Evolutionary conservation across 2,329 filamentous ascomycete species (phyloP), one percentile per base, ranked within the genome.

Genomic region (Trichophyton equinum): DNA sequence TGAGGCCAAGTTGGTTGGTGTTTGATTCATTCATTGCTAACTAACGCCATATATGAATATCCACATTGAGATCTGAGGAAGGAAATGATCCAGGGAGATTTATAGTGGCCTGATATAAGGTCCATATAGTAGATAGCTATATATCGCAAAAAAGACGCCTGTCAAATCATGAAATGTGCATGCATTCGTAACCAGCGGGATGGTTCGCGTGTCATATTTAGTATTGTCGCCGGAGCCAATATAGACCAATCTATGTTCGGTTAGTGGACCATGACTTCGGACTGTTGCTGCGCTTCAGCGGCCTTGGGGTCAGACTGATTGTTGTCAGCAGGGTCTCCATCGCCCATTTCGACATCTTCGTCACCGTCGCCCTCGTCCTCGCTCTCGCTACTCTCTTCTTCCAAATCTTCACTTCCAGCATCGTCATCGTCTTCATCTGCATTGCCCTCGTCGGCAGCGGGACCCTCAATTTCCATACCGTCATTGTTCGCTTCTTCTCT

Each of bases 331-430:
- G 71, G 71, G 60, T 77, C 75, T 20, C 77, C 75, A 61, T 80
- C 80, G 47, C 82, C 80, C 79, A 82, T 82, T 66, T 82, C 81
- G 66, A 82, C 79, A 65, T 79, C 78, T 46, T 81, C 79, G 44
- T 81, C 80, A 51, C 79, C 76, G 56, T 78, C 82, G 49, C 79
- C 76, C 57, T 78, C 82, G 57, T 82, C 82, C 25, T 89, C 83
- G 63, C 85, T 85, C 36, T 87, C 87, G 66, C 85, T 85, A 67
- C 85, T 89, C 73, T 91, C 88, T 60, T 84, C 85, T 69, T 90
- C 88, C 53, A 91, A 83, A 71, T 91, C 88, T 71, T 91, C 88
- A 68, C 85, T 89, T 4, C 59, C 53, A 6, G 53, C 59, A 11
- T 61, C 59, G n/a, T 53, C 59, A 5, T 61, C 59, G 51, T 61